Percentiles rank a stretch among this genome's conserved stretches.
Evolutionary conservation across 176 grass and related monocot genomes (phyloP).

Genomic region (Thalia dealbata): DNA sequence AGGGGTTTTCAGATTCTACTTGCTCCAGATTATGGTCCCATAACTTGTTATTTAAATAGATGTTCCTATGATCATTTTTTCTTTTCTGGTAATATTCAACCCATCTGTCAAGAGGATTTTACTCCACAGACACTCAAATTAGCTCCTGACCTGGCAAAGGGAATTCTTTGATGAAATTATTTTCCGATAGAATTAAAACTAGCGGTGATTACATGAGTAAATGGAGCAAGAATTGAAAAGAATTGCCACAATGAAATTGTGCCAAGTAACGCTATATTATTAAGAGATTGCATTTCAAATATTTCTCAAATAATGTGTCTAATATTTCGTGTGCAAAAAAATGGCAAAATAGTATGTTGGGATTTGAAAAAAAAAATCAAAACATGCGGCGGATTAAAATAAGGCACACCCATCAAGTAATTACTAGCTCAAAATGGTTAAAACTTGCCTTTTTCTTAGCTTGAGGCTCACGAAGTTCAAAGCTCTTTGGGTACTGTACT

Average conservation of each 20-base stretch:
- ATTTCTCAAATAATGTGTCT: too few species aligned
- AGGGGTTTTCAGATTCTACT: neutral
- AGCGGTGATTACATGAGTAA: too few species aligned
- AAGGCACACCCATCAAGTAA: neutral
- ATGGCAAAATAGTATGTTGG: neutral
- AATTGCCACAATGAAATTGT: too few species aligned
- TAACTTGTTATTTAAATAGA: neutral
- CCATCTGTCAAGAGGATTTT: too few species aligned
- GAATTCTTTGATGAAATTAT: too few species aligned
- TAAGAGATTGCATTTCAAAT: too few species aligned
- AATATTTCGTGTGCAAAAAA: neutral
- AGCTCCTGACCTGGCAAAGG: too few species aligned
- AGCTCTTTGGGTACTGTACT: slow-evolving; percentile 40
- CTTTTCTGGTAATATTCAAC: neutral
- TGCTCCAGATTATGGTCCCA: neutral
- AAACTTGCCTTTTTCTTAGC: slow-evolving; percentile 57
- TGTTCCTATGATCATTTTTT: neutral
- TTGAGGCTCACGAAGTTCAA: slow-evolving; percentile 26
- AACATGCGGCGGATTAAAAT: neutral
- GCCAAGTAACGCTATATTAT: too few species aligned
- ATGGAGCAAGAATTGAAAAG: too few species aligned
- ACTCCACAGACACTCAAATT: too few species aligned
- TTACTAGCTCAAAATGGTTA: neutral
- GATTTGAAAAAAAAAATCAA: neutral
- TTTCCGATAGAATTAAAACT: too few species aligned